A percentile compares a stretch with the other conserved stretches of the same genome.
These are phyloP conservation scores for Alternaria arbusti DNA, from an alignment of 2,329 filamentous ascomycete species.

Conservation along the genomic window DNA sequence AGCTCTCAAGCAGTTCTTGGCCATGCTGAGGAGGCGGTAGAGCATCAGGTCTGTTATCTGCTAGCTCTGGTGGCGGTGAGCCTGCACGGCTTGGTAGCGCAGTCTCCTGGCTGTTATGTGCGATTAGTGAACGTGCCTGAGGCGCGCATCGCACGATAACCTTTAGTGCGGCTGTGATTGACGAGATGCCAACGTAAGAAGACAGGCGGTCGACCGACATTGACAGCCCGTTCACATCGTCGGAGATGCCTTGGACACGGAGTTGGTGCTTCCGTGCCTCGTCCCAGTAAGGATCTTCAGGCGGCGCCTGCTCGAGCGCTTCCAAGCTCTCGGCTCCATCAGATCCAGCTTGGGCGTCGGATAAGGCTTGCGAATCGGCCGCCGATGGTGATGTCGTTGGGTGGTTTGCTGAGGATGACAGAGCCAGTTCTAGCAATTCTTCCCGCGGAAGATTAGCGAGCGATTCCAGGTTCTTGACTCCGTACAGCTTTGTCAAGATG, in stretches of 20 bases:
- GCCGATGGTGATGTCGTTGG: slow-evolving; percentile 42
- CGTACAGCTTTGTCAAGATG: slow-evolving; percentile 53
- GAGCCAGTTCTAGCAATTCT: slow-evolving; percentile 54
- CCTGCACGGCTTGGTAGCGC: slow-evolving; percentile 45
- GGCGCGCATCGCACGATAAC: slow-evolving; percentile 68
- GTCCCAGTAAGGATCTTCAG: slow-evolving; percentile 69
- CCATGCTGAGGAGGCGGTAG: slow-evolving; percentile 67
- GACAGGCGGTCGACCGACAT: slow-evolving; percentile 65
- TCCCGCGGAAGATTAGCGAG: slow-evolving; percentile 51
- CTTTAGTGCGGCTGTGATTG: slow-evolving; percentile 75
- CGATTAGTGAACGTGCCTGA: slow-evolving; percentile 56
- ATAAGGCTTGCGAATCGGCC: slow-evolving; percentile 38
- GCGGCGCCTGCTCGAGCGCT: slow-evolving; percentile 73
- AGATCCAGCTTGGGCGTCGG: slow-evolving; percentile 48
- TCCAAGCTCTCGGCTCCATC: slow-evolving; percentile 62
- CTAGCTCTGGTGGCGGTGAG: slow-evolving; percentile 45
- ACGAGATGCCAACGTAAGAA: slow-evolving; percentile 76
- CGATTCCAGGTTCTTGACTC: slow-evolving; percentile 50
- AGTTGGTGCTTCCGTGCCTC: slow-evolving; percentile 59
- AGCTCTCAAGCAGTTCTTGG: slow-evolving; percentile 74
- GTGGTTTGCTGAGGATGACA: slow-evolving; percentile 49
- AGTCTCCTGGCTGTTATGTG: slow-evolving; percentile 50
- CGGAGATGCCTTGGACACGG: slow-evolving; percentile 62
- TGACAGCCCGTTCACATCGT: slow-evolving; percentile 74
- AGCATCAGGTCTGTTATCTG: slow-evolving; percentile 48